phyloP scores from a whole-genome alignment of 768 basidiomycete genomes.

The Lentinula detonsa region DNA sequence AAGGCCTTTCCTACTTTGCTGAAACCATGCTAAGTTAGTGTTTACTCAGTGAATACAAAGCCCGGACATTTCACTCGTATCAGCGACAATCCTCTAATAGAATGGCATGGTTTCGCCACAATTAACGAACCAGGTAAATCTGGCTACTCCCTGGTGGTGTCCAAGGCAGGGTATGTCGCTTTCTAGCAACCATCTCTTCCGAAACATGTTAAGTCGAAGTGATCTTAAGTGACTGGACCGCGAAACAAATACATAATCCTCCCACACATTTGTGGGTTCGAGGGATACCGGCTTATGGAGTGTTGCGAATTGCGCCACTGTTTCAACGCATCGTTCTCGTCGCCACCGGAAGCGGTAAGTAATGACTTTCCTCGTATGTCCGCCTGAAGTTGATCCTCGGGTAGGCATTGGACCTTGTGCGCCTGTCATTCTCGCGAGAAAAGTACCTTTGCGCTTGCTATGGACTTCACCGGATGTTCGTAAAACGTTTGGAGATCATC shows the following conservation, averaged over 20 bases:
- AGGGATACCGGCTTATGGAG: conserved; percentile 49
- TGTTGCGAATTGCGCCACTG: conserved; percentile 46
- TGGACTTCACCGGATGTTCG: conserved; percentile 60
- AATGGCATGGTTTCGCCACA: conserved; percentile 58
- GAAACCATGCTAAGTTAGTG: neutral
- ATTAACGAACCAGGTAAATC: conserved; percentile 40
- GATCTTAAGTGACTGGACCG: conserved; percentile 42
- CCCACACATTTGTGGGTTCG: conserved; percentile 53
- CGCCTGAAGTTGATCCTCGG: conserved; percentile 13
- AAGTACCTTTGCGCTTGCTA: conserved; percentile 48
- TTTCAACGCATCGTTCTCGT: conserved; percentile 53
- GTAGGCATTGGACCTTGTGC: conserved; percentile 50
- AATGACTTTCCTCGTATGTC: conserved; percentile 22
- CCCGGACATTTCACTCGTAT: conserved; percentile 42
- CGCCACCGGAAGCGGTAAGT: conserved; percentile 39
- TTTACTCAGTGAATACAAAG: conserved; percentile 30
- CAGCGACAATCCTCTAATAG: conserved; percentile 41
- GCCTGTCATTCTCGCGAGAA: conserved; percentile 44
- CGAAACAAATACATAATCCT: conserved; percentile 44
- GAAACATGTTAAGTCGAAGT: neutral
- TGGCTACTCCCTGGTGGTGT: conserved; percentile 52
- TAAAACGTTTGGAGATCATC: conserved; percentile 54
- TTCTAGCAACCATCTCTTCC: neutral
- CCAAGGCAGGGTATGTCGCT: conserved; percentile 34
- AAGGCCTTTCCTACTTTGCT: neutral